phyloP scores from a whole-genome alignment of 208 protist species.

The Lotmaria passim region DNA sequence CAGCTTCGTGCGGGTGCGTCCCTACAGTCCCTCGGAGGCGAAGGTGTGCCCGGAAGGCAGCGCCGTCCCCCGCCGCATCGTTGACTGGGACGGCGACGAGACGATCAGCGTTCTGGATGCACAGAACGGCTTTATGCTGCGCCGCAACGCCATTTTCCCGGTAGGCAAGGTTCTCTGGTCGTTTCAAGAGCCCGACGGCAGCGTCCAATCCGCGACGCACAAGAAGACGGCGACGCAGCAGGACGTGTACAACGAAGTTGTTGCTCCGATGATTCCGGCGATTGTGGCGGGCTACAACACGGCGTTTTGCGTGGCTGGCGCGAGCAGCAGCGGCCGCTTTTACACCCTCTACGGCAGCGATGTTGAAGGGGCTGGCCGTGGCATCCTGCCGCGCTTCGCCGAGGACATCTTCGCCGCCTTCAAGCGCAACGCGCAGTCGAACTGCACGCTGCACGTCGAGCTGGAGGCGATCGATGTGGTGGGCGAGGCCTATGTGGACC shows the following conservation, averaged over 20 bases:
- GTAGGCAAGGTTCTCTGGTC: conserved; percentile 74
- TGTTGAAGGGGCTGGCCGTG: conserved; percentile 49
- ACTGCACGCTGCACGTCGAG: conserved; percentile 58
- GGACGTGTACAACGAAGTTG: conserved; percentile 69
- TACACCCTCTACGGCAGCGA: conserved; percentile 84
- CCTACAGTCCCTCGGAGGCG: conserved; percentile 73
- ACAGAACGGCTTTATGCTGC: conserved; percentile 62
- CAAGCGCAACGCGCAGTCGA: conserved; percentile 53
- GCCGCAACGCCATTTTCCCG: conserved; percentile 68
- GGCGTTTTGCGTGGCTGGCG: conserved; percentile 76
- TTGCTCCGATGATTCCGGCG: conserved; percentile 56
- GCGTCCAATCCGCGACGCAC: conserved; percentile 26
- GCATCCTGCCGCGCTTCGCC: conserved; percentile 77
- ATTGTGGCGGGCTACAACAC: conserved; percentile 84
- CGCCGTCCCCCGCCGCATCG: conserved; percentile 68
- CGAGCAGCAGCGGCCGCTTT: conserved; percentile 56
- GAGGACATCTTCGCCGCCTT: conserved; percentile 81
- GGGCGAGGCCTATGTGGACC: conserved; percentile 76
- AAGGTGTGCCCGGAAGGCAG: conserved; percentile 69
- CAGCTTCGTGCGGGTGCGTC: conserved; percentile 78
- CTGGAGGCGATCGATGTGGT: conserved; percentile 79
- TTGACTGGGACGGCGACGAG: conserved; percentile 61
- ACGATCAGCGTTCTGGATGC: conserved; percentile 73
- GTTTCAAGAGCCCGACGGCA: conserved; percentile 55
- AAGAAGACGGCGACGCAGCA: conserved; percentile 54